These are phyloP conservation scores for Mycena capillaripes DNA, from an alignment of 768 basidiomycete species.

Conservation along the genomic window DNA sequence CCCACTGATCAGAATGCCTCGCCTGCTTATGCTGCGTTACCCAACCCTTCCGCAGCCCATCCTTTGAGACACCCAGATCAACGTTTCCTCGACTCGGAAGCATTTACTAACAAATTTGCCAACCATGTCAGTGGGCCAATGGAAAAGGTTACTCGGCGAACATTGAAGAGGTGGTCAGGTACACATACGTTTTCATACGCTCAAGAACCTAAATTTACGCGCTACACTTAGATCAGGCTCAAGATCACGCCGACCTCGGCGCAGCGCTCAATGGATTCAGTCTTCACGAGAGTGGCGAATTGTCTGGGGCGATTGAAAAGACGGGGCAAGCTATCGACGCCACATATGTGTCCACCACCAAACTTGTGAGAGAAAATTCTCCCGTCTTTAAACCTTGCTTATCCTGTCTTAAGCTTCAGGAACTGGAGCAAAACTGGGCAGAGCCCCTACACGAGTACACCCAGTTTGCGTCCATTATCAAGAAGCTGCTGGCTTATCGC, in stretches of 20 bases:
- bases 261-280: conserved; percentile 95
- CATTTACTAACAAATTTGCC: conserved; percentile 96
- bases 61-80: conserved; percentile 95
- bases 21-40: conserved; percentile 85
- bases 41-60: conserved; percentile 90
- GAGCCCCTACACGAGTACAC: conserved; percentile 97
- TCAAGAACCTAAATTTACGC: conserved; percentile 17
- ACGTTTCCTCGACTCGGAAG: conserved; percentile 95
- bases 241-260: conserved; percentile 92
- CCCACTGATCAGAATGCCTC: conserved; percentile 86
- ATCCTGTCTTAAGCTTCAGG: conserved; percentile 76
- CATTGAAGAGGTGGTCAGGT: conserved; percentile 97
- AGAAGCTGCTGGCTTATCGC: conserved; percentile 92
- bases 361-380: conserved; percentile 69
- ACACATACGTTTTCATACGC: conserved; percentile 42
- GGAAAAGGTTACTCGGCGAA: conserved; percentile 95
- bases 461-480: conserved; percentile 96
- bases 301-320: conserved; percentile 93
- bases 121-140: conserved; percentile 91
- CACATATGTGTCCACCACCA: conserved; percentile 93
- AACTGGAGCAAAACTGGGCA: conserved; percentile 94
- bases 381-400: conserved; percentile 16
- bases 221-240: conserved; percentile 72
- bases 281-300: conserved; percentile 81
- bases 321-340: conserved; percentile 97